A percentile compares a stretch with the other conserved stretches of the same genome.
Conservation (phyloP, 139 green algal species). For the Tetraselmis chui region DNA sequence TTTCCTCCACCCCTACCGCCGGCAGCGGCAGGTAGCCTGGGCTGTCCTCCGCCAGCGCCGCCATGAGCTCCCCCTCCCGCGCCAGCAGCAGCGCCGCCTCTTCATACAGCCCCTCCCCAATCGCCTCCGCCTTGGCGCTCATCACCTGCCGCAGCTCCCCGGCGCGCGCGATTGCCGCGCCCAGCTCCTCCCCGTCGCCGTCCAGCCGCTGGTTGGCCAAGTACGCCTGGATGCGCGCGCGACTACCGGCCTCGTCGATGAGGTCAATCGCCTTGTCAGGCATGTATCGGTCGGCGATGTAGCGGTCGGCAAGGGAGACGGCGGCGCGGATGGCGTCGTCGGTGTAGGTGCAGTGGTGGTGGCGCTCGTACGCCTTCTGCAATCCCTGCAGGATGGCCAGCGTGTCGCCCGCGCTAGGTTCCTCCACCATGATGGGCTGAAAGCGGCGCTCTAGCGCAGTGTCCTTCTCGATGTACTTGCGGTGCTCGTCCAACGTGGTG, state of each 20-base stretch:
- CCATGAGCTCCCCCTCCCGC: constrained; percentile 47
- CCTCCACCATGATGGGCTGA: constrained; percentile 81
- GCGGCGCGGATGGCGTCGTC: constrained; percentile 45
- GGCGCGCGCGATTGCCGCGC: constrained; percentile 10
- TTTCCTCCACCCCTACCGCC: constrained; percentile 63
- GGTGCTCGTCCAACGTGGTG: constrained; percentile 78
- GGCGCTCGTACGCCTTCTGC: constrained; percentile 71
- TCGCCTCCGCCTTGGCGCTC: constrained; percentile 66
- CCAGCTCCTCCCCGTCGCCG: constrained; percentile 11
- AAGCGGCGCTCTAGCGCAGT: constrained; percentile 89
- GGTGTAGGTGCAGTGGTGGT: constrained; percentile 71
- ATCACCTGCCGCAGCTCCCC: constrained; percentile 52
- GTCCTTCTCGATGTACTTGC: constrained; percentile 94
- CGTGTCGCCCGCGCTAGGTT: constrained; percentile 63
- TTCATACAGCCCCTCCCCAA: constrained; percentile 63
- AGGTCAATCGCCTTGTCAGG: constrained; percentile 98
- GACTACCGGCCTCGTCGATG: constrained; percentile 92
- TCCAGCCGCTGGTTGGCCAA: constrained; percentile 23
- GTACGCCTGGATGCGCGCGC: constrained; percentile 75
- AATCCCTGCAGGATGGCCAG: constrained; percentile 73
- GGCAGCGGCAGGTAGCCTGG: constrained; percentile 22
- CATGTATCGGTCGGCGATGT: constrained; percentile 83
- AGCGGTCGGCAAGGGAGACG: constrained; percentile 53
- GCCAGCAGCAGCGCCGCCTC: constrained; percentile 75
- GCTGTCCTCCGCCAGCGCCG: constrained; percentile 1